Conservation (phyloP, 2,329 filamentous ascomycete species). For the Hortaea sp. region DNA sequence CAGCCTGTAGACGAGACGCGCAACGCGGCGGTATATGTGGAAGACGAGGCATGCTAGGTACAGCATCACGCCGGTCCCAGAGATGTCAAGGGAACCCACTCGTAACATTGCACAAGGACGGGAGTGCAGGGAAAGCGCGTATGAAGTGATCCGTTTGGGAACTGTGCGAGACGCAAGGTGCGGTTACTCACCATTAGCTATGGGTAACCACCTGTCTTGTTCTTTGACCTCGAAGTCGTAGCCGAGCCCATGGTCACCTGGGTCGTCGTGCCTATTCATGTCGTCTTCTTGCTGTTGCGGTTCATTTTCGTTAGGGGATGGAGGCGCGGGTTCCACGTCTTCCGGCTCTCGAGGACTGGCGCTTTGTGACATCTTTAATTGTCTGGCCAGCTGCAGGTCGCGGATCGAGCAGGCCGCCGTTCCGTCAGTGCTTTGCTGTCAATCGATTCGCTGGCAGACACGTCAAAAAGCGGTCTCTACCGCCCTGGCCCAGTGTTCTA, state of each 20-base stretch:
- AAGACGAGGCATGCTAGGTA: slow-evolving; percentile 17
- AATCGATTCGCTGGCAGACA: slow-evolving; percentile 19
- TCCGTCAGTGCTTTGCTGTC: slow-evolving; percentile 13
- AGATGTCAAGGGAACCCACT: slow-evolving; percentile 19
- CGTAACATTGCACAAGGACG: slow-evolving; percentile 16
- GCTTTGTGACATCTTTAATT: slow-evolving; percentile 72
- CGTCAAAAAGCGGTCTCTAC: slow-evolving; percentile 15
- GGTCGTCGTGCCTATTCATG: slow-evolving; percentile 25
- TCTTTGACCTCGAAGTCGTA: slow-evolving; percentile 99
- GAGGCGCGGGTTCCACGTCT: slow-evolving; percentile 64
- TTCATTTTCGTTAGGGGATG: slow-evolving; percentile 82
- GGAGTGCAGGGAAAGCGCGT: slow-evolving; percentile 14
- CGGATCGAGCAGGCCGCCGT: slow-evolving; percentile 5
- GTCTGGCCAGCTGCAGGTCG: slow-evolving; percentile 9
- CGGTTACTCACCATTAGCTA: slow-evolving; percentile 91
- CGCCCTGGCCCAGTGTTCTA: slow-evolving; percentile 3
- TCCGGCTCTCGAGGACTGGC: slow-evolving; percentile 57
- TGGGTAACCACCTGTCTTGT: slow-evolving; percentile 98
- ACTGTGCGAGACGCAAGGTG: slow-evolving; percentile 10
- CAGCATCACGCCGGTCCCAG: slow-evolving; percentile 19
- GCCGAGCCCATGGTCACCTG: slow-evolving; percentile 70
- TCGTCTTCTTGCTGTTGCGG: slow-evolving; percentile 55
- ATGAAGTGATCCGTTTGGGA: slow-evolving; percentile 10
- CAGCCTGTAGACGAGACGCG: slow-evolving; percentile 37
- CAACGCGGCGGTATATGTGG: slow-evolving; percentile 32